These are phyloP conservation scores for Rhizophagus prolifer DNA, from an alignment of 192 early-diverging fungal genomes.

Conservation along the genomic window DNA sequence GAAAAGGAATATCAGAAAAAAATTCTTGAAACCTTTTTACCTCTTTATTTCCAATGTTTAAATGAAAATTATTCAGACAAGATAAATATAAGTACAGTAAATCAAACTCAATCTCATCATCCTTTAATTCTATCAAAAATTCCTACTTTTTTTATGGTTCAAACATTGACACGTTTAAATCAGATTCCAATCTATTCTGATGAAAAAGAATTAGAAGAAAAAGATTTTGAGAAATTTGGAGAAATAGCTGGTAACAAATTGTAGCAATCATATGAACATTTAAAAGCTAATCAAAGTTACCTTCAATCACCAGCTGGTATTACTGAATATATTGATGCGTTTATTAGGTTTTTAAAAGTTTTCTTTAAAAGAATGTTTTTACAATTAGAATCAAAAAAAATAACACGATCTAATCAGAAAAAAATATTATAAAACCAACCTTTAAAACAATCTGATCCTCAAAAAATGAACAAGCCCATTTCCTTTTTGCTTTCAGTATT, in stretches of 20 bases:
- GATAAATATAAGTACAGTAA: not conserved
- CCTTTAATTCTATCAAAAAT: not conserved
- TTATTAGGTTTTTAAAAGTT: not conserved
- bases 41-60: not conserved
- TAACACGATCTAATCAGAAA: not conserved
- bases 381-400: not conserved
- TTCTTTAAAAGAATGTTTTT: not conserved
- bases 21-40: not conserved
- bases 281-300: not conserved
- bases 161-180: not conserved
- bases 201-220: not conserved
- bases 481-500: not conserved
- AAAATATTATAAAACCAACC: not conserved
- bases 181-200: not conserved
- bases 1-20: not conserved
- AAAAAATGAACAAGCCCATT: not conserved
- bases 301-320: not conserved
- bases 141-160: not conserved
- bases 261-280: not conserved
- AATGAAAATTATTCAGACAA: not conserved
- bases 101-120: not conserved
- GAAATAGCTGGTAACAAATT: not conserved
- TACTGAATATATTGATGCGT: not conserved
- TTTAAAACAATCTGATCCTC: not conserved
- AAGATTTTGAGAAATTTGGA: not conserved